Evolutionary conservation across 768 basidiomycete species (phyloP).

Genomic region (Macrocybe gigantea): DNA sequence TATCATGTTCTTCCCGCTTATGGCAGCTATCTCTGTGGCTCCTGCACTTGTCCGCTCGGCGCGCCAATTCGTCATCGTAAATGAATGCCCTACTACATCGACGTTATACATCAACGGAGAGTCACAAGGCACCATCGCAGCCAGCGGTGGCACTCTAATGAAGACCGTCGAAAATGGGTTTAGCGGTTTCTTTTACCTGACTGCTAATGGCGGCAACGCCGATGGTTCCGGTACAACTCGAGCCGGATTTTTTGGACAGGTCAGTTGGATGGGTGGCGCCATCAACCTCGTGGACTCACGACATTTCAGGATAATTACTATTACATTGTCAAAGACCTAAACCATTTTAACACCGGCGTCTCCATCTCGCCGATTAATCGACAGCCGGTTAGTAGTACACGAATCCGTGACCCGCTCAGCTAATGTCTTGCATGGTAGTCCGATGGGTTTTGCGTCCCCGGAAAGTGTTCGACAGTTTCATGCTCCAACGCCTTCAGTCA

Average conservation of each 20-base stretch:
- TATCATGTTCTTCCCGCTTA: not conserved
- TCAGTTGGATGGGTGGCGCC: slow-evolving; percentile 3
- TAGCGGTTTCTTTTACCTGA: slow-evolving; percentile 18
- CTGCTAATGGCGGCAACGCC: slow-evolving; percentile 16
- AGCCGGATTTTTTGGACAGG: slow-evolving; percentile 19
- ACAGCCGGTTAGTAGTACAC: slow-evolving; percentile 5
- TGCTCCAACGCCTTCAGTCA: slow-evolving; percentile 19
- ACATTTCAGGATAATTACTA: slow-evolving; percentile 17
- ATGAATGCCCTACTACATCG: slow-evolving; percentile 14
- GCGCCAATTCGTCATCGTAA: slow-evolving; percentile 14
- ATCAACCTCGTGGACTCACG: not conserved
- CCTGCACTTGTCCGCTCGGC: slow-evolving; percentile 4
- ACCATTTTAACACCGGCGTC: slow-evolving; percentile 19
- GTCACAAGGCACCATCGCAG: slow-evolving; percentile 10
- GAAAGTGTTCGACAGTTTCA: slow-evolving; percentile 13
- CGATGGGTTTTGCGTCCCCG: slow-evolving; percentile 16
- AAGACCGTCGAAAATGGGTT: slow-evolving; percentile 12
- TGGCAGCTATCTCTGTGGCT: not conserved
- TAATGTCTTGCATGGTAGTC: slow-evolving; percentile 2
- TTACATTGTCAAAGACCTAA: slow-evolving; percentile 22
- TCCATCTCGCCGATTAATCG: slow-evolving; percentile 14
- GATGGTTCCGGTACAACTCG: slow-evolving; percentile 15
- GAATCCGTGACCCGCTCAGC: too few relatives aligned
- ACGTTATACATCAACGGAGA: slow-evolving; percentile 16
- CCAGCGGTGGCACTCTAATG: slow-evolving; percentile 3